A percentile compares a stretch with the other conserved stretches of the same genome.
Conservation (phyloP, 2,329 filamentous ascomycete species). For the Stachybotrys elegans region DNA sequence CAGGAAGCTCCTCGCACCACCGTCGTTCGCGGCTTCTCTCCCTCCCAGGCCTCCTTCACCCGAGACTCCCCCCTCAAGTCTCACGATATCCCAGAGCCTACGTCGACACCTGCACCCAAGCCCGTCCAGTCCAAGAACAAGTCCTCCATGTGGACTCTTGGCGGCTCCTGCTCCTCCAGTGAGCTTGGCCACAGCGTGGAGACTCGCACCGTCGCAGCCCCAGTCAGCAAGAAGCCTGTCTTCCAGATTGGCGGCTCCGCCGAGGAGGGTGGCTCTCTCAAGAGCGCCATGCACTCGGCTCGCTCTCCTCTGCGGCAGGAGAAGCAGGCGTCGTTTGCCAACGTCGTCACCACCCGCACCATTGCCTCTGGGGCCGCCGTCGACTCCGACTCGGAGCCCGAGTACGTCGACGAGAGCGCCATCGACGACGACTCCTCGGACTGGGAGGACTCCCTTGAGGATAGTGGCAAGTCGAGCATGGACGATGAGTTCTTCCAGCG, state of each 20-base stretch:
- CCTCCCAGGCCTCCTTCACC: slow-evolving; percentile 55
- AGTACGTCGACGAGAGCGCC: too few species aligned
- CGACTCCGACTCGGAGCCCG: slow-evolving; percentile 58
- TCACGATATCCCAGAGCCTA: slow-evolving; percentile 58
- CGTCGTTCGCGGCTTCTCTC: slow-evolving; percentile 82
- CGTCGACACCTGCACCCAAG: slow-evolving; percentile 53
- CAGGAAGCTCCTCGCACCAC: slow-evolving; percentile 25
- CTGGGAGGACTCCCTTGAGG: slow-evolving; percentile 66
- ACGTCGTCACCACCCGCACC: slow-evolving; percentile 64
- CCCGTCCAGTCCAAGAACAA: slow-evolving; percentile 63
- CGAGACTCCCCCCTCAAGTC: too few species aligned
- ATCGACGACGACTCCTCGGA: slow-evolving; percentile 58
- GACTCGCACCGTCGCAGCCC: slow-evolving; percentile 28
- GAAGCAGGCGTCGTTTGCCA: slow-evolving; percentile 80
- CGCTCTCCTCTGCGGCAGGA: slow-evolving; percentile 43
- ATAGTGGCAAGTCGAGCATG: slow-evolving; percentile 77
- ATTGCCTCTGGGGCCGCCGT: slow-evolving; percentile 51
- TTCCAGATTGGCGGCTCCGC: slow-evolving; percentile 56
- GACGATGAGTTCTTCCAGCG: slow-evolving; percentile 84
- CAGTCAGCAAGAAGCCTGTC: slow-evolving; percentile 31
- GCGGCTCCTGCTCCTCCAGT: slow-evolving; percentile 74
- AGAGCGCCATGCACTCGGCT: slow-evolving; percentile 41
- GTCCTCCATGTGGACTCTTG: slow-evolving; percentile 63
- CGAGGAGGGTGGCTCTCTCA: slow-evolving; percentile 75
- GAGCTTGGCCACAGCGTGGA: slow-evolving; percentile 47